Percentiles rank a stretch among this genome's conserved stretches.
Conservation (phyloP, 768 basidiomycete genomes). For the Suillus luteus region DNA sequence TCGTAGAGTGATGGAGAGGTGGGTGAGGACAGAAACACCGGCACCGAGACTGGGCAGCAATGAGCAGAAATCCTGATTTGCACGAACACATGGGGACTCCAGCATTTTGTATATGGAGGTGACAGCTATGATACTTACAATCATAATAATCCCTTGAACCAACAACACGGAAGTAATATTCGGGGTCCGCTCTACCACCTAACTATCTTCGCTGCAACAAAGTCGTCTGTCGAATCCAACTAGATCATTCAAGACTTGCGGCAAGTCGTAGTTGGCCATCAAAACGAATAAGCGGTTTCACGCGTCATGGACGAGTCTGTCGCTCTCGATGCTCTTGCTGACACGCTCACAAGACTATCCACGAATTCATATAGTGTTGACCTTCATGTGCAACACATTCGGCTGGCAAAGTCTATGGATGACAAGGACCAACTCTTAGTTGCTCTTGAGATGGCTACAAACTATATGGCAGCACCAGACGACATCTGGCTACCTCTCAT, state of each 20-base stretch:
- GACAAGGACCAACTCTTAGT: conserved; percentile 60
- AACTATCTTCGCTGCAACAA: background rate
- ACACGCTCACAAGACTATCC: conserved; percentile 58
- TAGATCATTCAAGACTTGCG: background rate
- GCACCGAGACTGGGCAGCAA: too few relatives aligned
- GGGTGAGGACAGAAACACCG: background rate
- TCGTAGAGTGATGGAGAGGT: background rate
- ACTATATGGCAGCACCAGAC: conserved; percentile 63
- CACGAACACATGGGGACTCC: too few relatives aligned
- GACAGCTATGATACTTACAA: too few relatives aligned
- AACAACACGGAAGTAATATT: background rate
- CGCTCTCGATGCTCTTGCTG: conserved; percentile 63
- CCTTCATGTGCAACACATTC: conserved; percentile 69
- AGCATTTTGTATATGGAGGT: too few relatives aligned
- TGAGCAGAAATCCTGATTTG: too few relatives aligned
- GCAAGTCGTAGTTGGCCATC: background rate
- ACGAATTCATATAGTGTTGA: conserved; percentile 61
- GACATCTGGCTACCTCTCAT: conserved; percentile 78
- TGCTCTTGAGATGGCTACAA: conserved; percentile 68
- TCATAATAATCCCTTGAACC: too few relatives aligned
- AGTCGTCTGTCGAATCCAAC: background rate
- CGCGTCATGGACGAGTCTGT: conserved; percentile 55
- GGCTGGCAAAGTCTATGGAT: conserved; percentile 53
- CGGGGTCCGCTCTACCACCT: background rate
- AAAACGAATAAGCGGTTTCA: background rate